Evolutionary conservation across 306 rosid species (phyloP).

Genomic region (Bauhinia variegata): DNA sequence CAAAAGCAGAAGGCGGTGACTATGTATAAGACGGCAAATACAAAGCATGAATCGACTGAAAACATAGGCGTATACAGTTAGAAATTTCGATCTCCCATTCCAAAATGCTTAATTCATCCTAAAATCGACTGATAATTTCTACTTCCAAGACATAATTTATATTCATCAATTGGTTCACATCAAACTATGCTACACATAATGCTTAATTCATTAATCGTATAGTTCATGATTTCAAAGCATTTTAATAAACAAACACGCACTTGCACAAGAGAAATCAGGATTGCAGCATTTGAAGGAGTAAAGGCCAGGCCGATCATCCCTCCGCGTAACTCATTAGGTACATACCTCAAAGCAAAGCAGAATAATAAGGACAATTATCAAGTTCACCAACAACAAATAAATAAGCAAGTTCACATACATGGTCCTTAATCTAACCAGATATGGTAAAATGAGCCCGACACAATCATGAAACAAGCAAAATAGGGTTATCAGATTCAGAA

Average conservation of each 20-base stretch:
- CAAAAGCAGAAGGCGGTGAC: slow-evolving; percentile 29
- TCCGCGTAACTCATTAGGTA: slow-evolving; percentile 92
- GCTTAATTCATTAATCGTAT: slow-evolving; percentile 29
- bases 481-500: slow-evolving; percentile 63
- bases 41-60: slow-evolving; percentile 22
- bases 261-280: slow-evolving; percentile 72
- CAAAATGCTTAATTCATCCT: too few relatives aligned
- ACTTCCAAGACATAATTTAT: slow-evolving; percentile 1
- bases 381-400: slow-evolving; percentile 31
- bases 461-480: slow-evolving; percentile 84
- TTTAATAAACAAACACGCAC: slow-evolving; percentile 49
- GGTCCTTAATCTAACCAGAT: slow-evolving; percentile 94
- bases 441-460: slow-evolving; percentile 77
- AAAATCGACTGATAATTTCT: too few relatives aligned
- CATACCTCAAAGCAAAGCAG: slow-evolving; percentile 65
- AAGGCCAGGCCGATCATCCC: slow-evolving; percentile 91
- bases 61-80: neutral
- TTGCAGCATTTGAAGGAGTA: slow-evolving; percentile 79
- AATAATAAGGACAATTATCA: slow-evolving; percentile 17
- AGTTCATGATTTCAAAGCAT: slow-evolving; percentile 23
- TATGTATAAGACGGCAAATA: slow-evolving; percentile 6
- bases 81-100: neutral
- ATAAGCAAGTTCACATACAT: slow-evolving; percentile 59
- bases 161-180: slow-evolving; percentile 13
- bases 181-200: slow-evolving; percentile 14